These are phyloP conservation scores for Suhomyces bokatorum DNA, from an alignment of 1,139 yeast genomes.

Conservation along the genomic window DNA sequence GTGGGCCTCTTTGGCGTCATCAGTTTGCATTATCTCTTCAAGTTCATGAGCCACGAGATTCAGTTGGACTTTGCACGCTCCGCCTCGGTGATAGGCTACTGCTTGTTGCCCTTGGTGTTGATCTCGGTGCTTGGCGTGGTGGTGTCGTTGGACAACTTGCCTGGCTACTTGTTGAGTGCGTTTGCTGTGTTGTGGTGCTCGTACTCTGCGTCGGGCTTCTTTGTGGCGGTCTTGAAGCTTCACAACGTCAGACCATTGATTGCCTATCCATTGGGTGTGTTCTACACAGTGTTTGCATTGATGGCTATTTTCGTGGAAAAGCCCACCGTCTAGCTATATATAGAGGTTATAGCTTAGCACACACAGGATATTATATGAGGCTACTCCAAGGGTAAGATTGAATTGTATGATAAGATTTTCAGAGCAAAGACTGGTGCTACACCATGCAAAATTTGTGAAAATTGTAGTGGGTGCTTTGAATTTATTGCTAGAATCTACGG, in stretches of 20 bases:
- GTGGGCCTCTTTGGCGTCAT: constrained; percentile 91
- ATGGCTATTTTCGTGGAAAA: constrained; percentile 89
- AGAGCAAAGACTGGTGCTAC: no score
- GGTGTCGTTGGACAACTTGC: constrained; percentile 62
- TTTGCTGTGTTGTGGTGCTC: constrained; percentile 92
- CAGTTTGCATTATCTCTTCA: constrained; percentile 79
- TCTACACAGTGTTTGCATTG: constrained; percentile 90
- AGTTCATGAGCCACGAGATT: constrained; percentile 70
- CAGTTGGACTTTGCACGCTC: constrained; percentile 71
- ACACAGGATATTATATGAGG: no score
- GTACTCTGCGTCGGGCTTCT: constrained; percentile 89
- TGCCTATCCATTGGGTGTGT: constrained; percentile 91
- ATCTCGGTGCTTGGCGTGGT: constrained; percentile 76
- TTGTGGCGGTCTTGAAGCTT: constrained; percentile 80
- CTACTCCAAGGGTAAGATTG: no score
- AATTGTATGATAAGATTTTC: no score
- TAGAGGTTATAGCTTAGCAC: background rate
- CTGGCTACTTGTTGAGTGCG: constrained; percentile 72
- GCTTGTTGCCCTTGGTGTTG: constrained; percentile 84
- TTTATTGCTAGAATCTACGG: no score
- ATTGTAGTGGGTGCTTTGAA: no score
- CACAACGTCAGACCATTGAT: constrained; percentile 85
- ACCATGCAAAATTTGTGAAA: no score
- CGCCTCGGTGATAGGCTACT: constrained; percentile 92
- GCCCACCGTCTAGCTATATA: constrained; percentile 16